Percentiles rank a stretch among this genome's conserved stretches.
These are phyloP conservation scores for Aegilops speltoides DNA, from an alignment of 176 grass and related monocot genomes.

Conservation along the genomic window DNA sequence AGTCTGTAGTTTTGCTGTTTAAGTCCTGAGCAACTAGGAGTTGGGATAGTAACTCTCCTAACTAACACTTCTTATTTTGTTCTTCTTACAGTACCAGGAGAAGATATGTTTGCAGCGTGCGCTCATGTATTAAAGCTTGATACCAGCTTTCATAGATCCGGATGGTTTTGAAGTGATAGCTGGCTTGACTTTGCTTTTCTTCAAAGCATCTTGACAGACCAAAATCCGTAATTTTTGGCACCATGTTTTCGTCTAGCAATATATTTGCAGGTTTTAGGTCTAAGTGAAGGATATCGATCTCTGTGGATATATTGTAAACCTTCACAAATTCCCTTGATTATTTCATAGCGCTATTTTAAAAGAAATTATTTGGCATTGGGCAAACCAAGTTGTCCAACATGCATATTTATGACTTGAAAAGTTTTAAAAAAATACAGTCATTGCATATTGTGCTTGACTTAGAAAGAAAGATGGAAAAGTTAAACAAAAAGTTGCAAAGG, in stretches of 20 bases:
- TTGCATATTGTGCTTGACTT: not conserved
- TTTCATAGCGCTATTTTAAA: not conserved
- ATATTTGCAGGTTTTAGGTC: constrained; percentile 25
- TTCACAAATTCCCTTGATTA: constrained; percentile 12
- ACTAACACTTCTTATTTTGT: not conserved
- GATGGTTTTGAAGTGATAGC: not conserved
- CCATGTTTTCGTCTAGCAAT: constrained; percentile 20
- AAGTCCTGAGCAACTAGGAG: not conserved
- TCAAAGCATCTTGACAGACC: constrained; percentile 13
- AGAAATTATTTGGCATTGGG: not conserved
- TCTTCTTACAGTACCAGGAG: not conserved
- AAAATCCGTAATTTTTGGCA: constrained; percentile 17
- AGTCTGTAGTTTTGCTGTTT: too few relatives aligned
- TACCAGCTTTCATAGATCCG: not conserved
- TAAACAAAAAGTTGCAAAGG: not conserved
- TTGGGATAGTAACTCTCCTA: not conserved
- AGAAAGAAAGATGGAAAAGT: not conserved
- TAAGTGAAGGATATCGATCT: not conserved
- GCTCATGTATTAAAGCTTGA: not conserved
- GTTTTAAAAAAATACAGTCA: not conserved
- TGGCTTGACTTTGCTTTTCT: not conserved
- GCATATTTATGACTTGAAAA: not conserved
- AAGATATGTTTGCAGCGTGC: not conserved
- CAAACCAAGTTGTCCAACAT: not conserved
- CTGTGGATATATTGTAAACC: not conserved